phyloP scores from a whole-genome alignment of 306 rosid genomes.

The Arachis stenosperma region DNA sequence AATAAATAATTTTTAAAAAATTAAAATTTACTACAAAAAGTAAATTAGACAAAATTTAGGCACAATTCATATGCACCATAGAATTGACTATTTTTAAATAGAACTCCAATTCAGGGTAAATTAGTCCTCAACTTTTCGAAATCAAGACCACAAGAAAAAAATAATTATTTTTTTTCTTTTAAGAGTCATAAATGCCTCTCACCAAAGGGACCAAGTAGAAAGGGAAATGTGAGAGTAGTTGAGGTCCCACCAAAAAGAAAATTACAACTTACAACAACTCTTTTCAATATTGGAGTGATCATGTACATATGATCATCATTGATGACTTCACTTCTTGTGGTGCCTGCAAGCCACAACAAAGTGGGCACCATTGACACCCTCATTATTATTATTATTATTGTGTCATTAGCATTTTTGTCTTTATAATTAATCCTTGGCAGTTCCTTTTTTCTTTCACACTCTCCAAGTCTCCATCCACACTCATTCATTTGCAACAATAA shows the following conservation, averaged over 20 bases:
- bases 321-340: slow-evolving; percentile 22
- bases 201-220: slow-evolving; percentile 24
- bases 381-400: too few relatives aligned
- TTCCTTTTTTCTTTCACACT: slow-evolving; percentile 17
- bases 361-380: slow-evolving; percentile 41
- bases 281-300: slow-evolving; percentile 27
- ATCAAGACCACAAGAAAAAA: too few relatives aligned
- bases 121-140: too few relatives aligned
- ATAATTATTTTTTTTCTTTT: neutral
- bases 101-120: too few relatives aligned
- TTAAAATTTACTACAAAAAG: too few relatives aligned
- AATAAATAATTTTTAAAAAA: too few relatives aligned
- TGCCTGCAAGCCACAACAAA: slow-evolving; percentile 43
- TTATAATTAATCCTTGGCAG: slow-evolving; percentile 38
- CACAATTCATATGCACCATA: too few relatives aligned
- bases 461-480: slow-evolving; percentile 3
- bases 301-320: too few relatives aligned
- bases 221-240: slow-evolving; percentile 29
- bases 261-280: slow-evolving; percentile 43
- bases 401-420: slow-evolving; percentile 31
- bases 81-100: too few relatives aligned
- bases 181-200: slow-evolving; percentile 27
- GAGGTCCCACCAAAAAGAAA: slow-evolving; percentile 52
- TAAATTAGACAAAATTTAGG: too few relatives aligned
- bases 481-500: neutral